A percentile compares a stretch with the other conserved stretches of the same genome.
Conservation (phyloP, 352 stramenopile species). For the Poterioochromonas sp. region DNA sequence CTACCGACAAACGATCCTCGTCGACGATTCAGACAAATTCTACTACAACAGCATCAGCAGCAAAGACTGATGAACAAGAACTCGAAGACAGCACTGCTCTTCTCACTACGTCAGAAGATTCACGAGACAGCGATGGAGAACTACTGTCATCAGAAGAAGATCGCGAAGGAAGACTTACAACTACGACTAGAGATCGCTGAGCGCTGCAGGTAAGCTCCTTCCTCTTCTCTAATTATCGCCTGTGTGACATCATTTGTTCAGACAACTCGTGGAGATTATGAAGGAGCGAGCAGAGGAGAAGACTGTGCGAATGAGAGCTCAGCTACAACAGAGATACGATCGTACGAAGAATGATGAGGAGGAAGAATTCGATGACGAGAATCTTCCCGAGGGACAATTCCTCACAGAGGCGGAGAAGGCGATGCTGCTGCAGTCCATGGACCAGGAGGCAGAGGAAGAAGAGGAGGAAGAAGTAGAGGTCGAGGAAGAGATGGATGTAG, state of each 20-base stretch:
- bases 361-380: constrained; percentile 2
- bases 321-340: too few relatives aligned
- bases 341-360: not conserved
- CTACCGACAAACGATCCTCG: not conserved
- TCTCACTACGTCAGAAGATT: not conserved
- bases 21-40: too few relatives aligned
- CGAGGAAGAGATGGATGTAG: not conserved
- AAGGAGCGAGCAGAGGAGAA: not conserved
- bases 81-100: not conserved
- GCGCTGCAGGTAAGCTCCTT: not conserved
- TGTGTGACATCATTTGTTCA: not conserved
- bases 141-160: not conserved
- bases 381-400: not conserved
- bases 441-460: not conserved
- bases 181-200: not conserved
- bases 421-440: not conserved
- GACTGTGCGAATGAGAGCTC: too few relatives aligned
- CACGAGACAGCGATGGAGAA: not conserved
- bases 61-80: too few relatives aligned
- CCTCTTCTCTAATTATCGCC: not conserved
- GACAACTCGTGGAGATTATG: not conserved
- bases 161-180: not conserved
- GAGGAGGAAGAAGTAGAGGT: not conserved
- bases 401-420: constrained; percentile 1
- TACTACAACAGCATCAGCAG: too few relatives aligned